Evolutionary conservation across 2,329 filamentous ascomycete genomes (phyloP), one percentile per base, ranked within the genome.

Genomic region (Ramularia endophylla): DNA sequence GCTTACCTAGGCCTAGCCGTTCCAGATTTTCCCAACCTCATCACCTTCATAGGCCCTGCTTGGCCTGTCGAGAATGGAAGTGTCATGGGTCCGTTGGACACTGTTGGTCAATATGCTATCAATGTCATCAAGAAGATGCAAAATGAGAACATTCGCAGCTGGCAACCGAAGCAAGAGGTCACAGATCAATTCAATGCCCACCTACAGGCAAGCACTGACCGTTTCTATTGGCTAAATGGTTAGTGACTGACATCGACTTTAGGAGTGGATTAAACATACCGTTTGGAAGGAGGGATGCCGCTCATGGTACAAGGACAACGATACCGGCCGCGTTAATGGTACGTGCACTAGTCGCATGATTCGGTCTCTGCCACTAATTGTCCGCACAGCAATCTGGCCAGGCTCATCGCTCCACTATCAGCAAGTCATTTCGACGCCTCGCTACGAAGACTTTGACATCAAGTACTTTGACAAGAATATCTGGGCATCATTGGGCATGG

Each of bases 361-460:
- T n/a, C n/a, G n/a, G n/a, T n/a, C n/a, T n/a, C n/a, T n/a, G n/a
- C n/a, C n/a, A n/a, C n/a, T n/a, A n/a, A n/a, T n/a, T n/a, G n/a
- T n/a, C 22, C 22, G 11, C 22, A 25, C 20, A 38, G 68, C 71
- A 3, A 59, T 76, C 1, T 76, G 67, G 66, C 72, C 73, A 0
- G 74, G 73, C 3, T 68, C 64, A 3, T 70, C 66, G 0, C 63
- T 75, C 30, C 72, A 75, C 40, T 75, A 74, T 44, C 59, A 54
- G 35, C 55, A 67, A 40, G 55, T 66, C 8, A 65, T 70, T 13
- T 45, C 53, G 28, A 50, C 43, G 1, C 65, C 65, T 0, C 61
- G 68, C 7, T 70, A 64, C 40, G 67, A 71, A 38, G 67, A 70
- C 46, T 68, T 69, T 35, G 58, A 67, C 0, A 68, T 71, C 36